These are phyloP conservation scores for Vicia faba DNA, from an alignment of 306 rosid genomes.

Conservation along the genomic window DNA sequence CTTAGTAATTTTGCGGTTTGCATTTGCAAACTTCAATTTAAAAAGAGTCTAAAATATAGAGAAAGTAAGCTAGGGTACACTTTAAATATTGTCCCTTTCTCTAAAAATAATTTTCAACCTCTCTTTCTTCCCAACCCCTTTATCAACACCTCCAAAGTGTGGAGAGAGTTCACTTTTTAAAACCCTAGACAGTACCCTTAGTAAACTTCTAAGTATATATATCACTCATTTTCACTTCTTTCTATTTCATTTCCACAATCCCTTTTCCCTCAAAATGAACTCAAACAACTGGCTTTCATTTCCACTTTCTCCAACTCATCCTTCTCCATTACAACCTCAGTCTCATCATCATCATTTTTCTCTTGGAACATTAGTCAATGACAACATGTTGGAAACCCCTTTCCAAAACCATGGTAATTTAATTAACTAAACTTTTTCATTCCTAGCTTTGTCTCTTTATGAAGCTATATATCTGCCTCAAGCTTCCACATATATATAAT, in stretches of 20 bases:
- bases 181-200: conserved; percentile 41
- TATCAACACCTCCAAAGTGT: conserved; percentile 31
- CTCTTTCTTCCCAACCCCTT: conserved; percentile 31
- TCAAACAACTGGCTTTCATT: conserved; percentile 97
- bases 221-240: conserved; percentile 13
- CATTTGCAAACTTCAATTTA: too few species aligned
- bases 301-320: conserved; percentile 85
- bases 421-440: not conserved
- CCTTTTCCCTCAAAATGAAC: conserved; percentile 44
- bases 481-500: not conserved
- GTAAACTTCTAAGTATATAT: conserved; percentile 30
- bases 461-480: not conserved
- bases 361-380: conserved; percentile 73
- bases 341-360: conserved; percentile 88
- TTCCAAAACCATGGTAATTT: conserved; percentile 75
- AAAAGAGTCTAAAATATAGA: too few species aligned
- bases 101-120: conserved; percentile 39
- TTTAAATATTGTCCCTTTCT: conserved; percentile 47
- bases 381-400: conserved; percentile 67
- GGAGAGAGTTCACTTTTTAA: conserved; percentile 25
- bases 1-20: too few species aligned
- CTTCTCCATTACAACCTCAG: conserved; percentile 70
- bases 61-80: not conserved
- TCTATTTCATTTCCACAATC: not conserved
- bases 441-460: not conserved